phyloP scores from a whole-genome alignment of 2,329 filamentous ascomycete genomes.

The Monilinia aucupariae region DNA sequence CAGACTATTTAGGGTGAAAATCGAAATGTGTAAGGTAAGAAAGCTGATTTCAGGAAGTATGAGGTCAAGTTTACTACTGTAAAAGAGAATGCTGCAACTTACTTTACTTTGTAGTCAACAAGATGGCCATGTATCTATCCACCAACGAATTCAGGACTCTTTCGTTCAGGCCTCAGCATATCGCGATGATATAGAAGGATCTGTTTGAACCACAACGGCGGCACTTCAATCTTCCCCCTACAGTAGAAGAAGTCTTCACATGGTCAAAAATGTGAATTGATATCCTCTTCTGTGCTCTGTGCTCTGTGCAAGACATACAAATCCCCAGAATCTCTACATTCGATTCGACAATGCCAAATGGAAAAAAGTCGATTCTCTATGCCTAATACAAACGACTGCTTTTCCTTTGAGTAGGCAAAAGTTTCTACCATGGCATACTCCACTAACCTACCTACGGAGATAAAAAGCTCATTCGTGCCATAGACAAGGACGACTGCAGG shows the following conservation, averaged over 20 bases:
- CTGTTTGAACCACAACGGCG: neutral
- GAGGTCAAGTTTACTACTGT: neutral
- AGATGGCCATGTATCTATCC: neutral
- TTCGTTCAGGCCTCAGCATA: neutral
- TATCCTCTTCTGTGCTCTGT: neutral
- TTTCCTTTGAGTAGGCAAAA: neutral
- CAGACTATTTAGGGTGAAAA: neutral
- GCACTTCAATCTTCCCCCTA: too few relatives aligned
- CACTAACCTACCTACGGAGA: too few relatives aligned
- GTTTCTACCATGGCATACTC: neutral
- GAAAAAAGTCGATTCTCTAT: neutral
- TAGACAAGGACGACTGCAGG: neutral
- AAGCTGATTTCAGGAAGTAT: neutral
- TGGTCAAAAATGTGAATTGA: neutral
- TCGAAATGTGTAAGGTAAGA: neutral
- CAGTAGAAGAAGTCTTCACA: neutral
- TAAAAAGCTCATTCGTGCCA: neutral
- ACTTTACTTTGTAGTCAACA: too few relatives aligned
- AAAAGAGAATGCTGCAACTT: too few relatives aligned
- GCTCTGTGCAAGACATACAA: neutral
- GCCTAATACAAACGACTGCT: neutral
- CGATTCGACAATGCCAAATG: too few relatives aligned
- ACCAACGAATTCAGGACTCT: neutral
- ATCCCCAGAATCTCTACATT: neutral
- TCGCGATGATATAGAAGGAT: neutral